phyloP scores from a whole-genome alignment of 108 stramenopile species.

The Seminavis robusta region DNA sequence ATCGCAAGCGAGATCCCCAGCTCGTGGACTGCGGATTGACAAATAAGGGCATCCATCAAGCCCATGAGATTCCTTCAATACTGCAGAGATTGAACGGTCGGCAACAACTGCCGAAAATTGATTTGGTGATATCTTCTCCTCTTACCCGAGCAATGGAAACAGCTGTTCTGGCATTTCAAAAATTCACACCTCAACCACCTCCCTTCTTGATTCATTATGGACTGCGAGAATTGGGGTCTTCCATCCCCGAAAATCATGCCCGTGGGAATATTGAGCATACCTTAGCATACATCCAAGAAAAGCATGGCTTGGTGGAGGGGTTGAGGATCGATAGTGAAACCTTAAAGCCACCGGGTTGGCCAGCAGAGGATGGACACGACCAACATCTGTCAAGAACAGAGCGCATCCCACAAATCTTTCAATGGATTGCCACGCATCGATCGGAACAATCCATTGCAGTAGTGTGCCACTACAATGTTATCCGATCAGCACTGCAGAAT shows the following conservation, averaged over 20 bases:
- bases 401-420: slow-evolving; percentile 14
- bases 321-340: too few species aligned
- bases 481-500: slow-evolving; percentile 13
- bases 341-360: too few species aligned
- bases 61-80: slow-evolving; percentile 1
- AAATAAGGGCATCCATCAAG: slow-evolving; percentile 8
- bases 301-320: too few species aligned
- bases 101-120: slow-evolving; percentile 7
- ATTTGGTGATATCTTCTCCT: slow-evolving; percentile 32
- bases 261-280: slow-evolving; percentile 19
- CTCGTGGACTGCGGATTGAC: slow-evolving; percentile 24
- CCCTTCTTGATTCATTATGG: slow-evolving; percentile 20
- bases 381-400: slow-evolving; percentile 19
- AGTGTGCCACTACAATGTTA: slow-evolving; percentile 47
- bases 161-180: slow-evolving; percentile 20
- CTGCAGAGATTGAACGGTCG: not conserved
- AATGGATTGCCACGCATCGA: slow-evolving; percentile 10
- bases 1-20: slow-evolving; percentile 18
- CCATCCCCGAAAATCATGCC: slow-evolving; percentile 33
- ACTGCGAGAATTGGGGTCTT: slow-evolving; percentile 28
- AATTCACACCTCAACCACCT: too few species aligned
- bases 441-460: slow-evolving; percentile 22
- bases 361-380: slow-evolving; percentile 6
- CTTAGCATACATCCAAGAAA: too few species aligned
- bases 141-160: slow-evolving; percentile 32